Evolutionary conservation across 208 protist genomes (phyloP).

Genomic region (Trypanosoma avium): DNA sequence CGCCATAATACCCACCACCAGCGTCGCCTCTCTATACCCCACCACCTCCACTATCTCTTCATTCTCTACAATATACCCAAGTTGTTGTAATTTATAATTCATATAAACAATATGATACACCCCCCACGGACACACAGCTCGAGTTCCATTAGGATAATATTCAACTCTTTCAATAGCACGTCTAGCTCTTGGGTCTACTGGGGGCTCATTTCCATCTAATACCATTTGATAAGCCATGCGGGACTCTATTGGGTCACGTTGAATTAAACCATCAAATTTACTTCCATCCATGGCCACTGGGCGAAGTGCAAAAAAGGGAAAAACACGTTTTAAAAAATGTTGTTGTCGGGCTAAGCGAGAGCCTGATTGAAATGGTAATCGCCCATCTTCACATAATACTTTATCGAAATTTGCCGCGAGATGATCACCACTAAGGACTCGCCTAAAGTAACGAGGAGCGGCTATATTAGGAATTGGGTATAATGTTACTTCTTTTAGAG

Average conservation of each 20-base stretch:
- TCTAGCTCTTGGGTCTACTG: conserved; percentile 76
- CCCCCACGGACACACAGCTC: conserved; percentile 70
- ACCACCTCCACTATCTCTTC: conserved; percentile 70
- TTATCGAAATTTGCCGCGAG: conserved; percentile 55
- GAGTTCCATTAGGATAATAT: conserved; percentile 59
- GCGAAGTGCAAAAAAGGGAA: conserved; percentile 72
- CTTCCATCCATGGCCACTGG: conserved; percentile 47
- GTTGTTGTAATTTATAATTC: conserved; percentile 59
- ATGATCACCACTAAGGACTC: conserved; percentile 39
- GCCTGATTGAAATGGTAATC: conserved; percentile 66
- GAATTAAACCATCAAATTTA: conserved; percentile 78
- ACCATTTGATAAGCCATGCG: conserved; percentile 89
- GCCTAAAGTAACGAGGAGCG: conserved; percentile 58
- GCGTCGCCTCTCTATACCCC: conserved; percentile 49
- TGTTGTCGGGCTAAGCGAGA: conserved; percentile 39
- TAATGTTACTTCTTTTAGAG: conserved; percentile 75
- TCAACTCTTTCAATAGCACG: conserved; percentile 78
- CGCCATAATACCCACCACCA: conserved; percentile 29
- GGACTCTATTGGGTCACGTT: conserved; percentile 74
- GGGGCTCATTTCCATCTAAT: conserved; percentile 62
- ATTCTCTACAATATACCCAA: conserved; percentile 52
- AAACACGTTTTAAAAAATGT: conserved; percentile 39
- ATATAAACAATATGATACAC: conserved; percentile 89
- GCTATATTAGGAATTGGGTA: conserved; percentile 79
- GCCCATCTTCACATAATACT: conserved; percentile 83